Percentiles rank a stretch among this genome's conserved stretches.
phyloP scores from a whole-genome alignment of 1,139 yeast genomes.

The Saccharomyces hybrid region DNA sequence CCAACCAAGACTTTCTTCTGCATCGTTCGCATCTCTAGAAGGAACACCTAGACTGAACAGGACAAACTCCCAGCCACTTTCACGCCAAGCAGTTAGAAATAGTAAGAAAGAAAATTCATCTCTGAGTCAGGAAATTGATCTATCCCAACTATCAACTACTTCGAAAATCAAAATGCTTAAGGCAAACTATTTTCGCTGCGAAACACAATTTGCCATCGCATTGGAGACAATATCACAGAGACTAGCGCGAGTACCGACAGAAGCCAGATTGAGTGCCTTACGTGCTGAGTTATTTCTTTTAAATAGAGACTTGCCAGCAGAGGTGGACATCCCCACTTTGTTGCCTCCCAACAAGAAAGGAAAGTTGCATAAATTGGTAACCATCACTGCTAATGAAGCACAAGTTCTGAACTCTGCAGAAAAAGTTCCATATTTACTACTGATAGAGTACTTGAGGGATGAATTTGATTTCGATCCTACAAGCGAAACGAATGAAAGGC shows the following conservation, averaged over 20 bases:
- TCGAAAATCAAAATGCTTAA: constrained; percentile 53
- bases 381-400: constrained; percentile 86
- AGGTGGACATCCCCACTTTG: constrained; percentile 85
- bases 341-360: constrained; percentile 56
- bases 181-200: constrained; percentile 78
- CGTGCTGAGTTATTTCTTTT: constrained; percentile 83
- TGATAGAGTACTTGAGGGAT: constrained; percentile 76
- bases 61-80: constrained; percentile 11
- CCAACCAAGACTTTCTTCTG: constrained; percentile 13
- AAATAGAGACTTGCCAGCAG: constrained; percentile 82
- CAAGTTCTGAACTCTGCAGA: constrained; percentile 94
- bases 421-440: constrained; percentile 79
- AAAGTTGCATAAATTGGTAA: constrained; percentile 62
- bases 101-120: constrained; percentile 2
- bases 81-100: constrained; percentile 1
- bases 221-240: constrained; percentile 80
- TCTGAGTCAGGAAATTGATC: constrained; percentile 15
- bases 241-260: constrained; percentile 81
- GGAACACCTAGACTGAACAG: constrained; percentile 7
- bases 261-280: constrained; percentile 78
- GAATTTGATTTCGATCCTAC: constrained; percentile 83
- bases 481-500: constrained; percentile 46
- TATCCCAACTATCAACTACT: constrained; percentile 36
- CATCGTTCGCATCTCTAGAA: constrained; percentile 13
- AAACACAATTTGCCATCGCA: constrained; percentile 84